These are phyloP conservation scores for Phytopythium montanum DNA, from an alignment of 352 stramenopile species.

Conservation along the genomic window DNA sequence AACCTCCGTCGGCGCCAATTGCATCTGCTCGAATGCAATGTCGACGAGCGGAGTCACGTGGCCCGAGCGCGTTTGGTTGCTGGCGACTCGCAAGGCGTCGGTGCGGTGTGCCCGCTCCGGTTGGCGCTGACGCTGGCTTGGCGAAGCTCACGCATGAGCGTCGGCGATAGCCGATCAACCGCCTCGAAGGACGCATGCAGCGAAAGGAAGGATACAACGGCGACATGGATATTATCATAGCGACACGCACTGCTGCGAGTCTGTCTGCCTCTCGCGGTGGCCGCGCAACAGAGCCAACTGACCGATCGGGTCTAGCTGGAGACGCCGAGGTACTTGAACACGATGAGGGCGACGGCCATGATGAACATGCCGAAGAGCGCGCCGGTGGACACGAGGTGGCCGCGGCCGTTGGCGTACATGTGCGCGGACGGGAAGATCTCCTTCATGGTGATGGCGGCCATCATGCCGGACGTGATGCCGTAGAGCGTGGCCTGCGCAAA, in stretches of 20 bases:
- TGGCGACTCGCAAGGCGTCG: too few species aligned
- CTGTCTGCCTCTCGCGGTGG: neutral
- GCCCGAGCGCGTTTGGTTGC: too few species aligned
- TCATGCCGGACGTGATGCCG: slow-evolving; percentile 92
- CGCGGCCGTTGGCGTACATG: slow-evolving; percentile 83
- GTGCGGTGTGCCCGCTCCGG: too few species aligned
- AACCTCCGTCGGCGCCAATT: too few species aligned
- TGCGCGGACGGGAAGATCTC: slow-evolving; percentile 91
- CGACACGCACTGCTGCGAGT: neutral
- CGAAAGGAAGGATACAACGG: neutral
- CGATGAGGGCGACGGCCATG: slow-evolving; percentile 87
- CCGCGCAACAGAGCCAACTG: neutral
- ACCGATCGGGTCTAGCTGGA: slow-evolving; percentile 5
- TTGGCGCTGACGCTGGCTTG: neutral
- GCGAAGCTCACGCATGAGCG: neutral
- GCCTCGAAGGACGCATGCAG: neutral
- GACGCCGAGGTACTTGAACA: slow-evolving; percentile 70
- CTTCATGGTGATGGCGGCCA: slow-evolving; percentile 90
- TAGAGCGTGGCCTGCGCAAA: slow-evolving; percentile 84
- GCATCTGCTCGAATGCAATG: too few species aligned
- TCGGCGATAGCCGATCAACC: neutral
- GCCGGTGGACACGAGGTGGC: slow-evolving; percentile 74
- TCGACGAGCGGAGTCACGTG: too few species aligned
- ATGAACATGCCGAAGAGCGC: slow-evolving; percentile 86
- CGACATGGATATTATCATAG: neutral